phyloP scores from a whole-genome alignment of 345 rosid species.

The Anacardium occidentale region DNA sequence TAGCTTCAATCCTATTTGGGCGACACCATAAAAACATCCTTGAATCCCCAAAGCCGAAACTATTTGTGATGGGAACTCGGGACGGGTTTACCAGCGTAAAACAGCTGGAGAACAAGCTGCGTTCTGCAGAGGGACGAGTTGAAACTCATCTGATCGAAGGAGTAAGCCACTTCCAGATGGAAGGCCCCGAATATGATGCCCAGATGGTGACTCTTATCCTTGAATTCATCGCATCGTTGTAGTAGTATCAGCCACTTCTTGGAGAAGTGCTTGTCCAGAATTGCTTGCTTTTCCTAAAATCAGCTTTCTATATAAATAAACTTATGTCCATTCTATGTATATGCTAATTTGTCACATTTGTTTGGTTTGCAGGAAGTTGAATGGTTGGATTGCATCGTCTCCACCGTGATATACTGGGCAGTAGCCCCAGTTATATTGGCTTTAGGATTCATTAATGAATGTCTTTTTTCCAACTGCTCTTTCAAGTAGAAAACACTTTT shows the following conservation, averaged over 20 bases:
- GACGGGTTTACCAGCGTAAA: conserved; percentile 88
- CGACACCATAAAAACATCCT: conserved; percentile 80
- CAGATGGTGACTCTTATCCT: conserved; percentile 66
- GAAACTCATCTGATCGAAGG: conserved; percentile 81
- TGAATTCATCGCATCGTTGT: conserved; percentile 56
- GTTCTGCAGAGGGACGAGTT: conserved; percentile 54
- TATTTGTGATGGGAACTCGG: conserved; percentile 90
- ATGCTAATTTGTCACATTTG: conserved; percentile 16
- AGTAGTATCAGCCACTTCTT: conserved; percentile 16
- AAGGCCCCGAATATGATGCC: conserved; percentile 80
- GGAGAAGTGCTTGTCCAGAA: conserved; percentile 1
- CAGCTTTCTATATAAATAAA: neutral
- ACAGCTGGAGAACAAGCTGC: conserved; percentile 83
- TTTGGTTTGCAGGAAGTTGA: conserved; percentile 30
- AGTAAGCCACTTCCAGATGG: conserved; percentile 91
- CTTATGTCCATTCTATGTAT: conserved; percentile 5
- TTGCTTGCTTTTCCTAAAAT: conserved; percentile 1
- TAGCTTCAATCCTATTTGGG: conserved; percentile 82
- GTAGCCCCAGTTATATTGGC: neutral
- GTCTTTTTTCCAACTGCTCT: neutral
- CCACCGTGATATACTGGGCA: conserved; percentile 2
- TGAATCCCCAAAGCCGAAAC: conserved; percentile 73
- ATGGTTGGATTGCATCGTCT: conserved; percentile 8
- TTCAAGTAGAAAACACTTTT: neutral
- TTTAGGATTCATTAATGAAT: neutral